Evolutionary conservation across 140 eudicot species (phyloP).

Genomic region (Stevia rebaudiana): DNA sequence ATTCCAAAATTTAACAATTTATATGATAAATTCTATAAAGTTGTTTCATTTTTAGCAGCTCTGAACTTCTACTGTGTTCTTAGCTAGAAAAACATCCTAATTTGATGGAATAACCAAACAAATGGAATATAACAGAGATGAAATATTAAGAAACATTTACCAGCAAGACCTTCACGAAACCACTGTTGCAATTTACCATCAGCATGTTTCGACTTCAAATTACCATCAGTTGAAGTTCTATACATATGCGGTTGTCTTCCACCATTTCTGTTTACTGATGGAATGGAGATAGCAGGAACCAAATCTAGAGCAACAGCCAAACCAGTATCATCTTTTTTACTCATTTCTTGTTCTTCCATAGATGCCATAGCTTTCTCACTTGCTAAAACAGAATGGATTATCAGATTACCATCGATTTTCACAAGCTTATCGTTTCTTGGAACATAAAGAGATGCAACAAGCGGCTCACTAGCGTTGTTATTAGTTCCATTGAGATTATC

Average conservation of each 20-base stretch:
- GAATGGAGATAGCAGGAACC: slow-evolving; percentile 45
- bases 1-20: neutral
- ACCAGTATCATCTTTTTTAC: slow-evolving; percentile 42
- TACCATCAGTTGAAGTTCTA: slow-evolving; percentile 35
- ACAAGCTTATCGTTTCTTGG: slow-evolving; percentile 87
- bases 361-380: slow-evolving; percentile 84
- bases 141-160: slow-evolving; percentile 31
- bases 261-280: slow-evolving; percentile 34
- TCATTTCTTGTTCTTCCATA: slow-evolving; percentile 27
- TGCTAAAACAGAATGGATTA: slow-evolving; percentile 82
- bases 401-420: slow-evolving; percentile 90
- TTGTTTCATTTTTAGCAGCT: neutral
- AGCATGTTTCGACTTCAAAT: slow-evolving; percentile 39
- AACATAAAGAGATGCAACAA: slow-evolving; percentile 78
- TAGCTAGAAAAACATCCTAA: neutral
- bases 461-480: slow-evolving; percentile 54
- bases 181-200: slow-evolving; percentile 81
- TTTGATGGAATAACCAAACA: neutral
- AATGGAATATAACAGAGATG: neutral
- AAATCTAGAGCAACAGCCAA: slow-evolving; percentile 49
- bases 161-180: slow-evolving; percentile 95
- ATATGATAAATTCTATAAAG: neutral
- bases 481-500: slow-evolving; percentile 36
- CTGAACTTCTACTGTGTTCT: neutral
- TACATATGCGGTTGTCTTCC: slow-evolving; percentile 49